Percentiles rank a stretch among this genome's conserved stretches.
Evolutionary conservation across 495 filamentous ascomycete species (phyloP).

Genomic region (Pyrenopolyporus hunteri): DNA sequence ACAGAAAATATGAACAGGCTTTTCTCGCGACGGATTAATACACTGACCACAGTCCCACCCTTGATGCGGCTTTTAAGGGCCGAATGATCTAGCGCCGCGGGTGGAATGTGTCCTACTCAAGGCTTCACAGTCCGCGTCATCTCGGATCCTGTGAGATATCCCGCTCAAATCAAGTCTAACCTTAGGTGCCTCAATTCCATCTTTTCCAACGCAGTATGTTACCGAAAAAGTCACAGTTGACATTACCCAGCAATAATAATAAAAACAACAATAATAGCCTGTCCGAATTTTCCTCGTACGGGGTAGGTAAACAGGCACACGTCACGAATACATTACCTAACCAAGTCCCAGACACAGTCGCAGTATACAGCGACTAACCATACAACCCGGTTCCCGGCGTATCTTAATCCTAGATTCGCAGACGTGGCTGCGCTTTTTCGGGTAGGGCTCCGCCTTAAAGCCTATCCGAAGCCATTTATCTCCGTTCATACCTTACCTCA

Average conservation of each 20-base stretch:
- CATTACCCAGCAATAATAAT: neutral
- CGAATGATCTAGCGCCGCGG: no score
- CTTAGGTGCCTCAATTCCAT: conserved; percentile 1
- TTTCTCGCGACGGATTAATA: neutral
- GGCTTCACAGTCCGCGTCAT: conserved; percentile 27
- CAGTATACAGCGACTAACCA: neutral
- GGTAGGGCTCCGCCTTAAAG: neutral
- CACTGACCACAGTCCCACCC: neutral
- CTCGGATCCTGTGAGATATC: conserved; percentile 3
- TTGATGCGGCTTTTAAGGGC: no score
- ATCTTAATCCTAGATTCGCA: neutral
- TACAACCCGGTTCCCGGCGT: neutral
- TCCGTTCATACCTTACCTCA: no score
- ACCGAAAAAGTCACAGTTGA: conserved; percentile 6
- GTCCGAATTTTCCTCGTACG: no score
- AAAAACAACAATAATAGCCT: no score
- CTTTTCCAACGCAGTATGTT: conserved; percentile 3
- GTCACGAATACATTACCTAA: no score
- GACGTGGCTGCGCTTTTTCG: neutral
- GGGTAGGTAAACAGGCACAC: no score
- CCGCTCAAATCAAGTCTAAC: neutral
- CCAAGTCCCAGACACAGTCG: no score
- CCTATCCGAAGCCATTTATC: neutral
- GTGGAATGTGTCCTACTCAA: conserved; percentile 12
- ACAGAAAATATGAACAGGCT: no score